Percentiles rank a stretch among this genome's conserved stretches.
phyloP scores from a whole-genome alignment of 2,329 filamentous ascomycete genomes.

The Nigrospora oryzae region DNA sequence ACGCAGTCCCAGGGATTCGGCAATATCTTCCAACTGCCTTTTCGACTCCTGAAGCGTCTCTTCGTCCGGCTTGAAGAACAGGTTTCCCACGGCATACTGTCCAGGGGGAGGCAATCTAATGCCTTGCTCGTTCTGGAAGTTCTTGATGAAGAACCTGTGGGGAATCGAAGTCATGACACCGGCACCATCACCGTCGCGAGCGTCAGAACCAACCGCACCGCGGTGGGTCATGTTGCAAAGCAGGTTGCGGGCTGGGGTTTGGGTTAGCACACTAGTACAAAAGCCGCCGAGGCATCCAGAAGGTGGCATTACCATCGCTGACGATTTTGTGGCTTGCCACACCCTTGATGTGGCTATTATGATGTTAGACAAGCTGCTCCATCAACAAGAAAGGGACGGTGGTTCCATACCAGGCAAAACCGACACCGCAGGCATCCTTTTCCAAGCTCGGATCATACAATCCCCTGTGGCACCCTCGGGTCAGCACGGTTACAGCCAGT shows the following conservation, averaged over 20 bases:
- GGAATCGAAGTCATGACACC: constrained; percentile 99
- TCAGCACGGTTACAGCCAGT: constrained; percentile 6
- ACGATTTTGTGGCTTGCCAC: constrained; percentile 96
- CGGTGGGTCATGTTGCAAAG: constrained; percentile 99
- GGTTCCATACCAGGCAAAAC: constrained; percentile 75
- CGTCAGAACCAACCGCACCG: constrained; percentile 95
- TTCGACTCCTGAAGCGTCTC: constrained; percentile 86
- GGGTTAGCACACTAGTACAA: too few relatives aligned
- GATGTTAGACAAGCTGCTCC: neutral
- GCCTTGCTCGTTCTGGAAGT: constrained; percentile 86
- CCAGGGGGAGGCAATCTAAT: constrained; percentile 80
- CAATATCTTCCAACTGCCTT: constrained; percentile 87
- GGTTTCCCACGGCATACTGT: constrained; percentile 93
- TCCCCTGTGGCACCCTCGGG: constrained; percentile 40
- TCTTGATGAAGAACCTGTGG: constrained; percentile 97
- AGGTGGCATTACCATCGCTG: constrained; percentile 71
- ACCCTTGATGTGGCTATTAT: constrained; percentile 88
- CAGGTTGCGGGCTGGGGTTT: constrained; percentile 65
- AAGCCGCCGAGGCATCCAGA: too few relatives aligned
- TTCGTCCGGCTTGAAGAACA: constrained; percentile 97
- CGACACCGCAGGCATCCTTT: constrained; percentile 99
- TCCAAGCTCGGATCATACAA: constrained; percentile 93
- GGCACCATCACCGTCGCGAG: constrained; percentile 93
- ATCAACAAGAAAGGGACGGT: neutral
- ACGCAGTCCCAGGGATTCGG: constrained; percentile 76